Conservation (phyloP, 75 land plant species). For the Cupressus sempervirens region DNA sequence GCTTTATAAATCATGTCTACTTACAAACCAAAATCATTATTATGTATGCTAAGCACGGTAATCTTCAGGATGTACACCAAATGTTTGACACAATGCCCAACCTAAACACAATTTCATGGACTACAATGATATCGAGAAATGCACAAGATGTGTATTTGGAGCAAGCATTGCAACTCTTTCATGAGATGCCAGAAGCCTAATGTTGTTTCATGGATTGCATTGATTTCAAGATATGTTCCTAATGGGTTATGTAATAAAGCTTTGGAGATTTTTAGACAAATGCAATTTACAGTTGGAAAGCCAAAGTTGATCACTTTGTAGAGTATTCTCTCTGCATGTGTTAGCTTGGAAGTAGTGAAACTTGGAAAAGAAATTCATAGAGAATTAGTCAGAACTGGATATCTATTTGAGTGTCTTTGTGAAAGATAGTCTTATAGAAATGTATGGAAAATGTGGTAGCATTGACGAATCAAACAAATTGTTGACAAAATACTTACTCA, state of each 20-base stretch:
- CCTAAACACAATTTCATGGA: constrained; percentile 27
- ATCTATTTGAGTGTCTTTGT: constrained; percentile 21
- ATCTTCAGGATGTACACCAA: constrained; percentile 10
- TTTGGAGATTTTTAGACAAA: constrained; percentile 24
- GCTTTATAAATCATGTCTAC: constrained; percentile 11
- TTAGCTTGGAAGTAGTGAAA: constrained; percentile 20
- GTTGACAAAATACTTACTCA: constrained; percentile 16
- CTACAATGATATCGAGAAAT: constrained; percentile 29
- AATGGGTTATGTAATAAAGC: constrained; percentile 24
- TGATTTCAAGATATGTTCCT: constrained; percentile 29
- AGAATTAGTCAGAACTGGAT: constrained; percentile 24
- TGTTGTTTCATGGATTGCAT: constrained; percentile 23
- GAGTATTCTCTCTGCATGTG: constrained; percentile 31
- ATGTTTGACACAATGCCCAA: constrained; percentile 18
- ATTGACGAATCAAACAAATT: constrained; percentile 16
- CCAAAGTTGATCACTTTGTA: constrained; percentile 29
- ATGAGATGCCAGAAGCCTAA: constrained; percentile 26
- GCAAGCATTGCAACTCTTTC: constrained; percentile 25
- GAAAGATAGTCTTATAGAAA: constrained; percentile 28
- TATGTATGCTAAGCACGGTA: constrained; percentile 7
- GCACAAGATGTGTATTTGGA: constrained; percentile 27
- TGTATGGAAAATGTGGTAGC: constrained; percentile 41
- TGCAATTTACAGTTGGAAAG: constrained; percentile 22
- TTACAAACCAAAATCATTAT: constrained; percentile 16
- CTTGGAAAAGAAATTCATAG: constrained; percentile 42